Percentiles rank a stretch among this genome's conserved stretches.
Evolutionary conservation across 176 grass and related monocot genomes (phyloP).

Genomic region (Ananas comosus): DNA sequence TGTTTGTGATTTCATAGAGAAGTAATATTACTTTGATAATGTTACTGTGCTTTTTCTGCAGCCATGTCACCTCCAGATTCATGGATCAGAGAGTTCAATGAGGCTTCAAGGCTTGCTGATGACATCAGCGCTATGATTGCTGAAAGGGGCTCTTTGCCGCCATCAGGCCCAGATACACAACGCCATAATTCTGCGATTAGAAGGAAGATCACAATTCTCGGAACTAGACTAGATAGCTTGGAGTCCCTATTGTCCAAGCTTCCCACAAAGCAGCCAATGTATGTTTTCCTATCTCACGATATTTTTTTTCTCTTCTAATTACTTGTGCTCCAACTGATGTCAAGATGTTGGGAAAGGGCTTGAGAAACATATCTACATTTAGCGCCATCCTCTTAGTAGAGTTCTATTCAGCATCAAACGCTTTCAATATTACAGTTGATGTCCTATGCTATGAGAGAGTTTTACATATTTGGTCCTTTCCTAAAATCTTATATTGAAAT

Average conservation of each 20-base stretch:
- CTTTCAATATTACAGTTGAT: too few species aligned
- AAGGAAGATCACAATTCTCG: conserved; percentile 78
- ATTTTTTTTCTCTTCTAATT: neutral
- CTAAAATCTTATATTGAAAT: too few species aligned
- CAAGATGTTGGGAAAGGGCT: too few species aligned
- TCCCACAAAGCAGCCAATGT: conserved; percentile 69
- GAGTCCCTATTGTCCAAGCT: conserved; percentile 48
- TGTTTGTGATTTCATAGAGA: too few species aligned
- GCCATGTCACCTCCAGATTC: conserved; percentile 63
- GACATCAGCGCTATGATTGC: conserved; percentile 75
- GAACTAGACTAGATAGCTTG: conserved; percentile 69
- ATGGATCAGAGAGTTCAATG: conserved; percentile 73
- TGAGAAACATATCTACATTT: too few species aligned
- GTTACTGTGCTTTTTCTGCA: neutral
- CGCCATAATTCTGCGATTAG: conserved; percentile 51
- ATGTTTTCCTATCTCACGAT: conserved; percentile 24
- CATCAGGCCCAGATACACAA: conserved; percentile 66
- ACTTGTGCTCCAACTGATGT: too few species aligned
- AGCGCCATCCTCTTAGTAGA: too few species aligned
- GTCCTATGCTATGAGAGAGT: too few species aligned
- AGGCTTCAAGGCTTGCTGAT: conserved; percentile 73
- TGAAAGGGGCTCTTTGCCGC: conserved; percentile 67
- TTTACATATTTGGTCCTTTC: too few species aligned
- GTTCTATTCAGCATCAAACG: too few species aligned
- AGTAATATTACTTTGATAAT: too few species aligned